A percentile compares a stretch with the other conserved stretches of the same genome.
Evolutionary conservation across 2,329 filamentous ascomycete species (phyloP).

Genomic region (Sporothrix curviconia): DNA sequence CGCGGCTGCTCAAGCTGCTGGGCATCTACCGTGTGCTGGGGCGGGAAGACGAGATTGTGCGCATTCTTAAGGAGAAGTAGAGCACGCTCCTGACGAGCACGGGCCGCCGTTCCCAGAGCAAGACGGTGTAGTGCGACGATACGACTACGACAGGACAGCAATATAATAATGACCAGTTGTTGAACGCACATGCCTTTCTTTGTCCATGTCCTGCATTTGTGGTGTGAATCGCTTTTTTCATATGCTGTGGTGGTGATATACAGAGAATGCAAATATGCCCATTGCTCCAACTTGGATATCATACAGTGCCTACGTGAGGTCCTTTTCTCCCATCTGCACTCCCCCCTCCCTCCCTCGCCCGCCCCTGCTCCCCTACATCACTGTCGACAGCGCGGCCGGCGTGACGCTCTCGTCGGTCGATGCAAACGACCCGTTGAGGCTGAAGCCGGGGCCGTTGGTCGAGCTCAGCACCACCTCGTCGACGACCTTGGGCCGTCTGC

Average conservation of each 20-base stretch:
- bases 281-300: slow-evolving; percentile 11
- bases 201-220: not conserved
- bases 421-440: slow-evolving; percentile 72
- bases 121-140: no score
- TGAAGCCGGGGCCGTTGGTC: slow-evolving; percentile 80
- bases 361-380: slow-evolving; percentile 40
- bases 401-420: slow-evolving; percentile 52
- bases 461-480: slow-evolving; percentile 75
- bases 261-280: slow-evolving; percentile 10
- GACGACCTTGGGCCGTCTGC: slow-evolving; percentile 62
- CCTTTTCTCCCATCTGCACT: not conserved
- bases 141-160: not conserved
- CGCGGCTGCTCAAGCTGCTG: slow-evolving; percentile 45
- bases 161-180: slow-evolving; percentile 4
- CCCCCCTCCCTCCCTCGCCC: not conserved
- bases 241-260: slow-evolving; percentile 14
- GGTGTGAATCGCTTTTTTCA: not conserved
- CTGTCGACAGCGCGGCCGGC: slow-evolving; percentile 44
- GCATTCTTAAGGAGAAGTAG: slow-evolving; percentile 35
- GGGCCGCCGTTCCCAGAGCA: not conserved
- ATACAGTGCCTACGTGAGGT: slow-evolving; percentile 9
- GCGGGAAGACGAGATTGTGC: slow-evolving; percentile 47
- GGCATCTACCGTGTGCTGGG: slow-evolving; percentile 47
- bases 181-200: not conserved
- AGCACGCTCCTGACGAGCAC: not conserved